A percentile compares a stretch with the other conserved stretches of the same genome.
phyloP scores from a whole-genome alignment of 148 eudicot genomes.

The Chenopodium berlandieri region DNA sequence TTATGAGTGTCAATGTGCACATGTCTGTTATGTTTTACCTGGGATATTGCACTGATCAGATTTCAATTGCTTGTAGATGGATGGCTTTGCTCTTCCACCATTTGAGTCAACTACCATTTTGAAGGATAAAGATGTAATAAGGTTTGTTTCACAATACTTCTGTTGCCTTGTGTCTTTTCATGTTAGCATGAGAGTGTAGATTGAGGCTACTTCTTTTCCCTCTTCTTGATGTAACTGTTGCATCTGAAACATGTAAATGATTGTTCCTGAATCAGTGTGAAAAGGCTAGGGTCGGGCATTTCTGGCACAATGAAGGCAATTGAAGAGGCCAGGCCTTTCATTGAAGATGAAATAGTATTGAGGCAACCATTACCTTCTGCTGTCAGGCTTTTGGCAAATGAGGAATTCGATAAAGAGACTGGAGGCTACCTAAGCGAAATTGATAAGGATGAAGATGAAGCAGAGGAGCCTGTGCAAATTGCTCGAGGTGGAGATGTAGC shows the following conservation, averaged over 20 bases:
- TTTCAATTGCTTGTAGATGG: slow-evolving; percentile 57
- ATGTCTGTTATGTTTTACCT: not conserved
- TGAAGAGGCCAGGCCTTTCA: slow-evolving; percentile 26
- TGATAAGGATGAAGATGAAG: slow-evolving; percentile 41
- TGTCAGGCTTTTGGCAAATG: slow-evolving; percentile 57
- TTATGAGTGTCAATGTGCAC: not conserved
- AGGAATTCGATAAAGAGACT: slow-evolving; percentile 58
- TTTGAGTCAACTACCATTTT: slow-evolving; percentile 68
- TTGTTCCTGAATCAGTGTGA: slow-evolving; percentile 46
- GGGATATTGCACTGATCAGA: slow-evolving; percentile 5
- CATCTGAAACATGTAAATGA: not conserved
- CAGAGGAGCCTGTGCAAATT: slow-evolving; percentile 26
- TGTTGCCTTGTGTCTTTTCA: slow-evolving; percentile 10
- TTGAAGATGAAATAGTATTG: slow-evolving; percentile 35
- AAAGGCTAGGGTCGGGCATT: slow-evolving; percentile 42
- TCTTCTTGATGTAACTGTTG: not conserved
- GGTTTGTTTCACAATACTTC: slow-evolving; percentile 41
- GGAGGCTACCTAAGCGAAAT: slow-evolving; percentile 49
- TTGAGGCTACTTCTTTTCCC: not conserved
- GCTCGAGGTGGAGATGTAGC: slow-evolving; percentile 25
- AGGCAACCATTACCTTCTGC: slow-evolving; percentile 40
- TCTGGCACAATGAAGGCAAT: slow-evolving; percentile 23
- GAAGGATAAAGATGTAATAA: slow-evolving; percentile 73
- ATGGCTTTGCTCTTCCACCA: slow-evolving; percentile 81
- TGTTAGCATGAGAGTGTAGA: not conserved